phyloP scores from a whole-genome alignment of 176 grass and related monocot species.

The Eleusine indica region DNA sequence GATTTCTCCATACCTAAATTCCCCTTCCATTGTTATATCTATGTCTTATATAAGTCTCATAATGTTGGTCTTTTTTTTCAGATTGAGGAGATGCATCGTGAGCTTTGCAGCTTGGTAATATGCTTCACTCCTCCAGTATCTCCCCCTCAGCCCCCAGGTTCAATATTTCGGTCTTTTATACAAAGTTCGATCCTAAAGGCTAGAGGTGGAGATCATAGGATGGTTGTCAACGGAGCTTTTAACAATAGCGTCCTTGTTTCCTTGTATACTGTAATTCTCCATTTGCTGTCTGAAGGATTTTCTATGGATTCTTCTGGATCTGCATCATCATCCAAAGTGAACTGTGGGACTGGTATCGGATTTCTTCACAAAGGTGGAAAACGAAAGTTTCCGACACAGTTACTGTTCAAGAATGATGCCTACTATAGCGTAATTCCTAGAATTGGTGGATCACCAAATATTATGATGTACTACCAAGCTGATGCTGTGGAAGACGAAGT shows the following conservation, averaged over 20 bases:
- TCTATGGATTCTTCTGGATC: constrained; percentile 50
- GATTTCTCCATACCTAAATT: background rate
- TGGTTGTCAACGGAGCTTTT: constrained; percentile 44
- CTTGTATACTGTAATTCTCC: constrained; percentile 76
- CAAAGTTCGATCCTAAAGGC: constrained; percentile 64
- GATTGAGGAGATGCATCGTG: constrained; percentile 83
- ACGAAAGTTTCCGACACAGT: constrained; percentile 60
- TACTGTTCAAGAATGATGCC: constrained; percentile 63
- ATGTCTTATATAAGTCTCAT: constrained; percentile 6
- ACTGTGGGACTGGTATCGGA: constrained; percentile 51
- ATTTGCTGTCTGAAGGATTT: constrained; percentile 82
- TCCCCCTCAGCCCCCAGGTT: constrained; percentile 57
- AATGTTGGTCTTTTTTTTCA: constrained; percentile 35
- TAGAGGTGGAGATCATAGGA: constrained; percentile 66
- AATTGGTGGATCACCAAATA: constrained; percentile 66
- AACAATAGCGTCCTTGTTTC: constrained; percentile 69
- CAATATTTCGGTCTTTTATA: constrained; percentile 74
- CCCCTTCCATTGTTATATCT: background rate
- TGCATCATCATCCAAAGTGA: constrained; percentile 53
- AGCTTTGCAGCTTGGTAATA: constrained; percentile 76
- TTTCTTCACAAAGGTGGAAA: constrained; percentile 85
- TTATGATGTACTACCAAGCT: constrained; percentile 55
- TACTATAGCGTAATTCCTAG: constrained; percentile 61
- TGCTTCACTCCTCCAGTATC: constrained; percentile 59
- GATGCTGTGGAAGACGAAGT: constrained; percentile 60